phyloP scores from a whole-genome alignment of 257 asterid genomes.

The Petunia axillaris region DNA sequence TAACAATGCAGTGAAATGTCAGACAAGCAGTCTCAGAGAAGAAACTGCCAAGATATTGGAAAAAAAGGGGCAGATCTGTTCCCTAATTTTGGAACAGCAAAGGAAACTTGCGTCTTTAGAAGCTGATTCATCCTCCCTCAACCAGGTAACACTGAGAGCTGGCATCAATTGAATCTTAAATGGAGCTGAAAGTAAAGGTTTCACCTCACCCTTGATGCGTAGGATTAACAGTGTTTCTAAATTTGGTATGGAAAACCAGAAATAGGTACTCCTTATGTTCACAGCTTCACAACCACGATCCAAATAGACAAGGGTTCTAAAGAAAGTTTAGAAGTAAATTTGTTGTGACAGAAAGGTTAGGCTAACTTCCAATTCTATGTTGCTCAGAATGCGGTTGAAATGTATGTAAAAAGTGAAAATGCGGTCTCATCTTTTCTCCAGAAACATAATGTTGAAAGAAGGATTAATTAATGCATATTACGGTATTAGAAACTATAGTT shows the following conservation, averaged over 20 bases:
- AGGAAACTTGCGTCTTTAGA: slow-evolving; percentile 57
- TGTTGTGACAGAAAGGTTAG: background rate
- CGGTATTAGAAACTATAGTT: background rate
- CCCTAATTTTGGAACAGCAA: slow-evolving; percentile 64
- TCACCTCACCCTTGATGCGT: slow-evolving; percentile 1
- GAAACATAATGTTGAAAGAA: slow-evolving; percentile 14
- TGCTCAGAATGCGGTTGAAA: slow-evolving; percentile 12
- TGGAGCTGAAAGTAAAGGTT: slow-evolving; percentile 8
- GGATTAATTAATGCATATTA: slow-evolving; percentile 10
- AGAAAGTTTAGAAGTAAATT: slow-evolving; percentile 9
- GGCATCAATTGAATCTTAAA: background rate
- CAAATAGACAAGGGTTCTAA: background rate
- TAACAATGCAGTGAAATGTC: slow-evolving; percentile 62
- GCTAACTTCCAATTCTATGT: background rate
- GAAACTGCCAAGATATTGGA: slow-evolving; percentile 54
- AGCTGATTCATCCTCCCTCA: slow-evolving; percentile 62
- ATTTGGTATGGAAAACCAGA: slow-evolving; percentile 18
- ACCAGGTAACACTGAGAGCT: slow-evolving; percentile 48
- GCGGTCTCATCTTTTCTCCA: slow-evolving; percentile 13
- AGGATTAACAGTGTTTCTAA: background rate
- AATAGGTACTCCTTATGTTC: background rate
- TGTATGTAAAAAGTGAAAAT: background rate
- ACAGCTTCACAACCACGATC: background rate
- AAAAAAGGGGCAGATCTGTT: slow-evolving; percentile 58
- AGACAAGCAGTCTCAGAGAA: slow-evolving; percentile 54